A percentile compares a stretch with the other conserved stretches of the same genome.
phyloP scores from a whole-genome alignment of 176 grass and related monocot genomes.

The Oryza rufipogon region DNA sequence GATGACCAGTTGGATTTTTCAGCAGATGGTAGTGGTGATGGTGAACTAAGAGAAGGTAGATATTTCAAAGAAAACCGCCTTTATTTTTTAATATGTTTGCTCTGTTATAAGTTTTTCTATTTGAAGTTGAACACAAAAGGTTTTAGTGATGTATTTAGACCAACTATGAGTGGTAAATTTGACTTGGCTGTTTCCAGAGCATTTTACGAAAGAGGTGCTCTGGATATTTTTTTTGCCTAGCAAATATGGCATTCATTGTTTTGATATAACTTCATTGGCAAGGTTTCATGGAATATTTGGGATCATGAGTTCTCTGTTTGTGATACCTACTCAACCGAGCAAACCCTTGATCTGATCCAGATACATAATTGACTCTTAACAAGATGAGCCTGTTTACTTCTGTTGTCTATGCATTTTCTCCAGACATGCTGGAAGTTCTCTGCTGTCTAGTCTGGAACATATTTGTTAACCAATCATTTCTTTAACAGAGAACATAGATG shows the following conservation, averaged over 20 bases:
- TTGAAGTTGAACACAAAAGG: constrained; percentile 3
- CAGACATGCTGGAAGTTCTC: background rate
- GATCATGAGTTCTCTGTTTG: background rate
- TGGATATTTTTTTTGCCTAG: background rate
- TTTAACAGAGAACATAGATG: constrained; percentile 60
- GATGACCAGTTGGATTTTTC: constrained; percentile 66
- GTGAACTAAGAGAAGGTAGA: constrained; percentile 69
- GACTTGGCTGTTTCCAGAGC: background rate
- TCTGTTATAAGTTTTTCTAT: background rate
- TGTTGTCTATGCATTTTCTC: background rate
- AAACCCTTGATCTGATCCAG: background rate
- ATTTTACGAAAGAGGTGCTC: background rate
- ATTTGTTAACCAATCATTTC: constrained; percentile 38
- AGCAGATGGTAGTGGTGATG: constrained; percentile 52
- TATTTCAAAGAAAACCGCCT: background rate
- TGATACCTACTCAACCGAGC: background rate
- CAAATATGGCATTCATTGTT: constrained; percentile 14
- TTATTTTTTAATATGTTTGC: constrained; percentile 9
- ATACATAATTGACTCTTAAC: background rate
- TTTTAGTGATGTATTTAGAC: background rate
- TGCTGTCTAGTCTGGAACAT: background rate
- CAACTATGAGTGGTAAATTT: background rate
- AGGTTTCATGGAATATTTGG: background rate
- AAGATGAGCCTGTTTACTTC: background rate
- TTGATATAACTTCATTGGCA: constrained; percentile 31